Evolutionary conservation across 768 basidiomycete species (phyloP), one percentile per base, ranked within the genome.

Genomic region (Suillus americanus): DNA sequence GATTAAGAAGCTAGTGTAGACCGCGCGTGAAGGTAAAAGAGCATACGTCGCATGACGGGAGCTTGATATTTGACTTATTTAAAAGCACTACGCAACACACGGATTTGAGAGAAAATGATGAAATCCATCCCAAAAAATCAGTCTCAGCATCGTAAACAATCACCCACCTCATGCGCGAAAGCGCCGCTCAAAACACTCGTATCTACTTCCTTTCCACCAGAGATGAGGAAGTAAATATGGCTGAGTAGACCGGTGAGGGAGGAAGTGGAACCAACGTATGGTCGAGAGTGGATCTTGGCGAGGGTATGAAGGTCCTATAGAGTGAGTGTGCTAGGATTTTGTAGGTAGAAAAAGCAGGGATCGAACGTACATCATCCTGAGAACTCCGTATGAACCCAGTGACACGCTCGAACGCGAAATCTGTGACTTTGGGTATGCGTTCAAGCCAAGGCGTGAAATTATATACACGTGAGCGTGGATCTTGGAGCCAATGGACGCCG

Each of bases 171-270:
- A 18, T 75, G 71, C 3, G 71, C 69, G 71, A 94, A 97, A 2
- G 78, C 79, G 16, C 75, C 74, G 69, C 89, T 92, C 51, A 97
- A 74, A 28, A 77, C 79, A 7, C 80, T 78, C 3, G 83, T 83
- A 71, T 95, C 86, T 30, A 94, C 83, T 0, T 78, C 75, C 70
- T 86, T 90, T 67, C 89, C 84, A 23, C 85, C 85, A 28, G 93
- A 95, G 5, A 97, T 80, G 20, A 95, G 81, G 72, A 94, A 94
- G 73, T 97, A 99, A 20, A 97, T 86, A 56, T 98, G 95, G 51
- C 86, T 82, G 50, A 97, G 81, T 70, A 95, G 86, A 41, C 91
- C 89, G 0, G 94, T 89, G 60, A 97, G 75, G 1, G 94, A 95
- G 9, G 95, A 97, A 0, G 96, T 99, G 3, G 94, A 96, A 4